Conservation (phyloP, 306 rosid species). For the Potentilla sterilis region DNA sequence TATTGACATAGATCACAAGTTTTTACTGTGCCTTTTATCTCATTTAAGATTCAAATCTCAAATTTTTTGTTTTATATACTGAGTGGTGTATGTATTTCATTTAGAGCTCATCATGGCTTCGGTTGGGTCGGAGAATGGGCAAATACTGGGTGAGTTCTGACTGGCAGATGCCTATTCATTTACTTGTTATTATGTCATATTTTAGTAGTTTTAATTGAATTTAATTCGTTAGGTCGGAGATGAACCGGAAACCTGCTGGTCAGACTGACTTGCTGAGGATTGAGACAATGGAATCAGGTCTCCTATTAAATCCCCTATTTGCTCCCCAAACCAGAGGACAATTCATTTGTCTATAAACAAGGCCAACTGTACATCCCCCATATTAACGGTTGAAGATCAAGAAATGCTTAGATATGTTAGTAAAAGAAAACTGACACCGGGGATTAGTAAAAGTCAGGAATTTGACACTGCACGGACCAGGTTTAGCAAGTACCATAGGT, state of each 20-base stretch:
- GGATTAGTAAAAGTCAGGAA: conserved; percentile 95
- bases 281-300: conserved; percentile 82
- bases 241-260: conserved; percentile 62
- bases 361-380: conserved; percentile 53
- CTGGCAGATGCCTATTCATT: conserved; percentile 6
- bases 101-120: conserved; percentile 95
- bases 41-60: neutral
- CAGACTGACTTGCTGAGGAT: conserved; percentile 78
- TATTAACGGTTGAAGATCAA: conserved; percentile 77
- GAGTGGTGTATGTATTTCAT: neutral
- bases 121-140: conserved; percentile 99
- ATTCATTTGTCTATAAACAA: conserved; percentile 44
- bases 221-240: conserved; percentile 61
- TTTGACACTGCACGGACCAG: conserved; percentile 65
- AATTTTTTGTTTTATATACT: neutral
- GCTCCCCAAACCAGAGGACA: conserved; percentile 63
- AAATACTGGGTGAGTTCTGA: conserved; percentile 77
- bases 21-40: neutral
- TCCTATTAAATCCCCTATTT: conserved; percentile 79
- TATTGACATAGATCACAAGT: neutral
- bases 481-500: conserved; percentile 73
- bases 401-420: conserved; percentile 86
- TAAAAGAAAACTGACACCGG: conserved; percentile 82
- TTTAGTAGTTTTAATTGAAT: conserved; percentile 20
- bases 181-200: neutral